Evolutionary conservation across 2,329 filamentous ascomycete genomes (phyloP).

Genomic region (Hansfordia pulvinata): DNA sequence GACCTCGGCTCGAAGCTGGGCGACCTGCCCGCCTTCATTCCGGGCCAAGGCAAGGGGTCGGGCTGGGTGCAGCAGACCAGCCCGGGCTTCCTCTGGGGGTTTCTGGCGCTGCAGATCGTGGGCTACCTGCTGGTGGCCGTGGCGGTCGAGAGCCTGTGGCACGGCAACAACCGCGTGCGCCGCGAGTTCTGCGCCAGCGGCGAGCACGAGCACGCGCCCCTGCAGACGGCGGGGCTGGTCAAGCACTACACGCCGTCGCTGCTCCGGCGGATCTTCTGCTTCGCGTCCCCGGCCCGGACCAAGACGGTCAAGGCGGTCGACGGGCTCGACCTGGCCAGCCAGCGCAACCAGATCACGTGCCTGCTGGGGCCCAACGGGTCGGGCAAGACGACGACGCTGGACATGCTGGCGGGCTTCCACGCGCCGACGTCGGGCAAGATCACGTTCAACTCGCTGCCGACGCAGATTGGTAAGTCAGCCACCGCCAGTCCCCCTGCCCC

Average conservation of each 20-base stretch:
- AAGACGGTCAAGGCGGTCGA: constrained; percentile 38
- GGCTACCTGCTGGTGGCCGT: constrained; percentile 18
- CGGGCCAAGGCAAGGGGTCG: constrained; percentile 4
- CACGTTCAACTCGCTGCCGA: constrained; percentile 34
- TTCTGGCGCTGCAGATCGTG: constrained; percentile 19
- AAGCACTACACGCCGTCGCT: constrained; percentile 18
- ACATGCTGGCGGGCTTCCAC: constrained; percentile 52
- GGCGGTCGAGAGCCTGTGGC: constrained; percentile 16
- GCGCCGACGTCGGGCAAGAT: constrained; percentile 46
- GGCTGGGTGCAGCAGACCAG: constrained; percentile 13
- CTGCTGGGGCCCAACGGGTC: constrained; percentile 57
- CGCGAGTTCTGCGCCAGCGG: constrained; percentile 9
- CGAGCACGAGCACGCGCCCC: constrained; percentile 8
- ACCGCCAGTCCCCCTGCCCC: too few relatives aligned
- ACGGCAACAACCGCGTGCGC: constrained; percentile 20
- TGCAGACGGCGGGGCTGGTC: constrained; percentile 12
- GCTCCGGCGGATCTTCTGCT: constrained; percentile 15
- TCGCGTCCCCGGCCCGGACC: constrained; percentile 12
- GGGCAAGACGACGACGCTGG: constrained; percentile 58
- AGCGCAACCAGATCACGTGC: constrained; percentile 48
- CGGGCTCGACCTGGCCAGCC: constrained; percentile 42
- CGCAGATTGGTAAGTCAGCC: constrained; percentile 39
- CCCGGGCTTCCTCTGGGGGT: constrained; percentile 14
- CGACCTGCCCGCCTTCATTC: too few relatives aligned
- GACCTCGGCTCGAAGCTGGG: too few relatives aligned